Evolutionary conservation across 352 stramenopile genomes (phyloP).

Genomic region (Thalassiosira mediterranea): DNA sequence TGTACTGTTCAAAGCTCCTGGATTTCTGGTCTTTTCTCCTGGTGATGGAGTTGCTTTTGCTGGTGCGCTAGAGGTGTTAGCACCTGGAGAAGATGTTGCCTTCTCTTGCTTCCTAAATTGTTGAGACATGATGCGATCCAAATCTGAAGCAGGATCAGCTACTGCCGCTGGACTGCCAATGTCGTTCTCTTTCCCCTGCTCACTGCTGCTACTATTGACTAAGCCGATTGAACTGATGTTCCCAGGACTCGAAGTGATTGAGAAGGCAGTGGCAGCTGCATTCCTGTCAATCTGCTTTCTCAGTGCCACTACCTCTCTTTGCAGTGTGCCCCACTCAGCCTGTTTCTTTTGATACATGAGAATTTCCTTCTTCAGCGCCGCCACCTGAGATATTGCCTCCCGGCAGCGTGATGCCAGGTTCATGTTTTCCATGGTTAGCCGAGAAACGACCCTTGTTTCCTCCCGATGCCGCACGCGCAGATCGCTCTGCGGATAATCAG

Average conservation of each 20-base stretch:
- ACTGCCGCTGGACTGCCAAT: background rate
- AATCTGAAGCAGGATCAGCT: constrained; percentile 19
- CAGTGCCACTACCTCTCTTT: constrained; percentile 16
- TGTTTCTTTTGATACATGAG: constrained; percentile 59
- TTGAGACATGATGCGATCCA: constrained; percentile 51
- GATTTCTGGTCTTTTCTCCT: background rate
- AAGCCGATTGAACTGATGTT: too few relatives aligned
- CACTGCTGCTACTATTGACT: background rate
- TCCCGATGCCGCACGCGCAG: constrained; percentile 73
- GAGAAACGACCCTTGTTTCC: constrained; percentile 70
- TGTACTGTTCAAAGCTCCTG: background rate
- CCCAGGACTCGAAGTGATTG: too few relatives aligned
- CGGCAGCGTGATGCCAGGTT: constrained; percentile 74
- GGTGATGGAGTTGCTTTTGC: background rate
- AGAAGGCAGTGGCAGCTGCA: background rate
- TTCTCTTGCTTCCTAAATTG: constrained; percentile 23
- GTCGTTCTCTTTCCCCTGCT: background rate
- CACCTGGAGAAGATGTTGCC: background rate
- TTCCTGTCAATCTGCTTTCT: constrained; percentile 16
- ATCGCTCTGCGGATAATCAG: constrained; percentile 75
- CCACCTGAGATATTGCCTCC: constrained; percentile 69
- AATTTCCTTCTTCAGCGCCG: constrained; percentile 70
- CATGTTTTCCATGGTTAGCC: constrained; percentile 84
- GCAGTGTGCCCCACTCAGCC: constrained; percentile 18
- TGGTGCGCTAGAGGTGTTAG: background rate